These are phyloP conservation scores for Cladosporium cucumerinum DNA, from an alignment of 2,329 filamentous ascomycete species.

Conservation along the genomic window DNA sequence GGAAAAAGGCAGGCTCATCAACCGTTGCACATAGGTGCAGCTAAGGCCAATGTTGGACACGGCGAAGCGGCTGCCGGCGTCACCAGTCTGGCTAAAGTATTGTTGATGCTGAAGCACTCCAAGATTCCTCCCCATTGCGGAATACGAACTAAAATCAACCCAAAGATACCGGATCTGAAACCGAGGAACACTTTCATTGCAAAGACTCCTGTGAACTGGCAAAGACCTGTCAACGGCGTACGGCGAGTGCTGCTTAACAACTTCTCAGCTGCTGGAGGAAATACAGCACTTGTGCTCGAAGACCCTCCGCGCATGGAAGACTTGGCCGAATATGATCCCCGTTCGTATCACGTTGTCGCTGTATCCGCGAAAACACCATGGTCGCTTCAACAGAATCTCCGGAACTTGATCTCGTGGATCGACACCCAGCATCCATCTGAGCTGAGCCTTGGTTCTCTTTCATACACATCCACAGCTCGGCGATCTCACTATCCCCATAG, in stretches of 20 bases:
- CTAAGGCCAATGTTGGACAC: slow-evolving; percentile 56
- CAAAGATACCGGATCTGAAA: slow-evolving; percentile 51
- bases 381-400: slow-evolving; percentile 51
- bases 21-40: slow-evolving; percentile 52
- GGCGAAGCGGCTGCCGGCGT: slow-evolving; percentile 54
- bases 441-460: slow-evolving; percentile 47
- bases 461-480: slow-evolving; percentile 52
- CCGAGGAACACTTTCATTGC: slow-evolving; percentile 54
- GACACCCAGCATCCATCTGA: slow-evolving; percentile 45
- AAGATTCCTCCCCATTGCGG: slow-evolving; percentile 54
- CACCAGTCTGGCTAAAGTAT: slow-evolving; percentile 52
- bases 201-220: slow-evolving; percentile 43
- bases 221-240: slow-evolving; percentile 47
- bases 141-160: slow-evolving; percentile 55
- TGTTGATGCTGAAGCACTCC: slow-evolving; percentile 54
- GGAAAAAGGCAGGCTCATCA: slow-evolving; percentile 49
- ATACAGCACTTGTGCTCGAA: slow-evolving; percentile 51
- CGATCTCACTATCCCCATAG: slow-evolving; percentile 54
- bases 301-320: slow-evolving; percentile 46
- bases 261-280: slow-evolving; percentile 53
- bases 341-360: slow-evolving; percentile 46
- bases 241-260: slow-evolving; percentile 53
- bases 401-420: slow-evolving; percentile 39
- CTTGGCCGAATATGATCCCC: slow-evolving; percentile 43
- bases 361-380: slow-evolving; percentile 51